Percentiles rank a stretch among this genome's conserved stretches.
Conservation (phyloP, 768 basidiomycete species). For the Trametes villosa region DNA sequence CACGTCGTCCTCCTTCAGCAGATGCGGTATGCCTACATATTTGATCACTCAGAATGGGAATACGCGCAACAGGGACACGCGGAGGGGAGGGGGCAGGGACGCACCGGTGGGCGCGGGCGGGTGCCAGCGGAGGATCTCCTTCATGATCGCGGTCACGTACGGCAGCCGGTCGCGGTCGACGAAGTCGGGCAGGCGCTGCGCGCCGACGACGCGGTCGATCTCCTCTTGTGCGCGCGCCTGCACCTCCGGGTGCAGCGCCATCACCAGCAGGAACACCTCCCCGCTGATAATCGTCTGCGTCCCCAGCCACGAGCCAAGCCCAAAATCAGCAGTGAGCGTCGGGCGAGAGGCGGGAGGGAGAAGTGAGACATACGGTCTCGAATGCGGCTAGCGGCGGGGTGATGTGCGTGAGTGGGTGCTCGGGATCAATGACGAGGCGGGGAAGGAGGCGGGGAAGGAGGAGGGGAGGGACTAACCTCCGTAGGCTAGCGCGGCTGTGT, state of each 20-base stretch:
- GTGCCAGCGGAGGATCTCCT: slow-evolving; percentile 40
- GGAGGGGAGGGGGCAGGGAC: not conserved
- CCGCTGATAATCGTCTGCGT: slow-evolving; percentile 6
- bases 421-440: not conserved
- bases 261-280: slow-evolving; percentile 18
- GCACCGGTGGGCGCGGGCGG: slow-evolving; percentile 25
- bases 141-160: slow-evolving; percentile 29
- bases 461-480: slow-evolving; percentile 8
- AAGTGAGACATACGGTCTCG: not conserved
- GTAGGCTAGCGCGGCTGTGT: slow-evolving; percentile 14
- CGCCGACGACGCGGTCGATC: slow-evolving; percentile 26
- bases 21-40: slow-evolving; percentile 27
- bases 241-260: slow-evolving; percentile 24
- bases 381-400: no score
- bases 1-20: slow-evolving; percentile 25
- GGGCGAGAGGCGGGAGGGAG: not conserved
- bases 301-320: no score
- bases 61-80: no score
- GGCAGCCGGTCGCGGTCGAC: slow-evolving; percentile 25
- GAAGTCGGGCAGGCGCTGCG: slow-evolving; percentile 27
- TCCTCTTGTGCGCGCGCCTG: slow-evolving; percentile 25
- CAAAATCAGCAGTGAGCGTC: not conserved
- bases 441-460: no score
- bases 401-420: no score
- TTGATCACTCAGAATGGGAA: no score